phyloP scores from a whole-genome alignment of 2,329 filamentous ascomycete genomes.

The Orbilia brochopaga region DNA sequence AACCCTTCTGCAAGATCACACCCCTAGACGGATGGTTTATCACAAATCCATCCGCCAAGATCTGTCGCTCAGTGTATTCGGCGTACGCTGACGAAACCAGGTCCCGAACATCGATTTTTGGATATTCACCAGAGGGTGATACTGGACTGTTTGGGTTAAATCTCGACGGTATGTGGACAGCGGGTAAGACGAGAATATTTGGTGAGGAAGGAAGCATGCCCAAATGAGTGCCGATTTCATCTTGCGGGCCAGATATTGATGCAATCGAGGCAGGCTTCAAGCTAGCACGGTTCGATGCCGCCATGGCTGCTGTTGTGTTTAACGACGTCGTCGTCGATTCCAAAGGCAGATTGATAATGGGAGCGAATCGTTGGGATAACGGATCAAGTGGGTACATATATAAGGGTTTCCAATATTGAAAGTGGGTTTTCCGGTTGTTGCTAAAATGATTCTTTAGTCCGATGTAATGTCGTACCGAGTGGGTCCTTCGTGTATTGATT shows the following conservation, averaged over 20 bases:
- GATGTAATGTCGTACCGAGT: conserved; percentile 7
- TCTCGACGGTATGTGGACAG: conserved; percentile 33
- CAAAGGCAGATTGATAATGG: neutral
- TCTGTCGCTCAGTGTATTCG: conserved; percentile 39
- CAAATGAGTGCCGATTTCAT: conserved; percentile 49
- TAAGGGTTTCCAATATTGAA: conserved; percentile 8
- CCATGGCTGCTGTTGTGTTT: conserved; percentile 38
- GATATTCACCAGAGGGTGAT: conserved; percentile 39
- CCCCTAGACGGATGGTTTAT: conserved; percentile 48
- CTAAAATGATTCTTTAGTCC: neutral
- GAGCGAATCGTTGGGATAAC: neutral
- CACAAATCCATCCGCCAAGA: conserved; percentile 46
- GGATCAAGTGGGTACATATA: neutral
- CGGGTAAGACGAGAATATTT: conserved; percentile 46
- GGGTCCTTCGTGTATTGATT: conserved; percentile 4
- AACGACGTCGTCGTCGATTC: conserved; percentile 6
- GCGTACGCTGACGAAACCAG: conserved; percentile 38
- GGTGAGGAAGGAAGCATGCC: conserved; percentile 49
- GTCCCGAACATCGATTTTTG: conserved; percentile 38
- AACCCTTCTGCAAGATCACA: conserved; percentile 48
- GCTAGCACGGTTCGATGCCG: conserved; percentile 36
- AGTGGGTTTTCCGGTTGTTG: conserved; percentile 19
- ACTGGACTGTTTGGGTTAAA: conserved; percentile 33
- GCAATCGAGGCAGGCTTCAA: conserved; percentile 49
- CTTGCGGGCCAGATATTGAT: conserved; percentile 48